Evolutionary conservation across 139 green algal genomes (phyloP), one percentile per base, ranked within the genome.

Genomic region (Chlamydomonas schloesseri): DNA sequence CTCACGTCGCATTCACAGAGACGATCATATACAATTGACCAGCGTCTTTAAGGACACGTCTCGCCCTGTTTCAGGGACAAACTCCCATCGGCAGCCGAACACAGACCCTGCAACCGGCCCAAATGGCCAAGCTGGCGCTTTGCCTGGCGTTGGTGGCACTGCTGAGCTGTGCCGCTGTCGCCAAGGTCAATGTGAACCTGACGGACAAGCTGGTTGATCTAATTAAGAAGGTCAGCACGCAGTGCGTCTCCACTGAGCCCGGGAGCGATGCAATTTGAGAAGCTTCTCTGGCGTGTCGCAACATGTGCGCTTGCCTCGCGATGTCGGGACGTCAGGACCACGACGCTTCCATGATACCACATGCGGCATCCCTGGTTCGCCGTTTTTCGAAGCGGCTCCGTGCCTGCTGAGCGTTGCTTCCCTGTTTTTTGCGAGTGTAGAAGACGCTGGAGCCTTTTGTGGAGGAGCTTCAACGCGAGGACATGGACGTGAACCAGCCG

Each of bases 401-500:
- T n/a, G n/a, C n/a, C n/a, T n/a, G n/a, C n/a, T n/a, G n/a, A n/a
- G n/a, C n/a, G n/a, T n/a, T n/a, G n/a, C n/a, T n/a, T n/a, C n/a
- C n/a, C n/a, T 50, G 6, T 13, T 50, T 50, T 50, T 50, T 5
- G 8, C 42, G 42, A 50, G 42, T 8, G 8, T 76, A 91, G 88
- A 87, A 84, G 26, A 69, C 68, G 13, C 69, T 83, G 6, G 70
- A 89, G 3, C 74, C 68, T 13, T 87, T 91, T 46, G 58, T 87
- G 4, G 77, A 81, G 21, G 88, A 91, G 82, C 62, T 91, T 34
- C 71, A 80, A 20, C 26, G 20, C 0, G 70, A 78, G 31, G 78
- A 58, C 64, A 87, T 88, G 75, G 88, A 91, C 76, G 71, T 81
- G 5, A 91, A 91, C 71, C 88, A 91, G 84, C 88, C 88, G 0